Evolutionary conservation across 2,329 filamentous ascomycete genomes (phyloP).

Genomic region (Tolypocladium ovalisporum): DNA sequence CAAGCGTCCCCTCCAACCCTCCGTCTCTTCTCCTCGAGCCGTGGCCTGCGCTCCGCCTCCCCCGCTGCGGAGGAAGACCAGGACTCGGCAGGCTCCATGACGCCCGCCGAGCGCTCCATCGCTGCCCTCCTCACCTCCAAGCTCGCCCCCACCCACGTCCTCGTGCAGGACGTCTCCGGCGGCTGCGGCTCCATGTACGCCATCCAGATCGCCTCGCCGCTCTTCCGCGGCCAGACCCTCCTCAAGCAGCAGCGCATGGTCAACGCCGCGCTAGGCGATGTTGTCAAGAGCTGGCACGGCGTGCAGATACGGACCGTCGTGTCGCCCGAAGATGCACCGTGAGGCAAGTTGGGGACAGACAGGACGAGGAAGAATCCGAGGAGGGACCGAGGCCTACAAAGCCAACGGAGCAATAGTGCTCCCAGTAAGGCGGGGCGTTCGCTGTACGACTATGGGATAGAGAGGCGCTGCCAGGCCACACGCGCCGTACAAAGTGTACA

Average conservation of each 20-base stretch:
- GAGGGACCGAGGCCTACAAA: neutral
- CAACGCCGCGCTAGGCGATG: conserved; percentile 60
- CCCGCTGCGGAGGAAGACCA: conserved; percentile 4
- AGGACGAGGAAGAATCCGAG: neutral
- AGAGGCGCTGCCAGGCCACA: neutral
- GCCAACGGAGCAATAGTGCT: neutral
- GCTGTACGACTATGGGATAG: neutral
- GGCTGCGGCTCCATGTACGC: conserved; percentile 84
- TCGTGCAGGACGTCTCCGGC: conserved; percentile 71
- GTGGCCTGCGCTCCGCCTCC: neutral
- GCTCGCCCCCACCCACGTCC: conserved; percentile 38
- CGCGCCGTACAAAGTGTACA: neutral
- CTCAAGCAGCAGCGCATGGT: conserved; percentile 78
- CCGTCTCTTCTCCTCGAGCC: conserved; percentile 1
- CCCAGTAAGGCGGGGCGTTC: neutral
- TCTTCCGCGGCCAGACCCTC: conserved; percentile 59
- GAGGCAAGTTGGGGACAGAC: neutral
- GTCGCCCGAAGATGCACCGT: conserved; percentile 9
- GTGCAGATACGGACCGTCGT: conserved; percentile 66
- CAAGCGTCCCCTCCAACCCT: neutral
- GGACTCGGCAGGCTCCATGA: conserved; percentile 17
- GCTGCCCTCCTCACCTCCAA: conserved; percentile 41
- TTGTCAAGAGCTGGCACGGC: conserved; percentile 75
- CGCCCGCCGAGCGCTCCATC: conserved; percentile 46
- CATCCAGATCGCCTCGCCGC: conserved; percentile 62